Evolutionary conservation across 208 protist genomes (phyloP).

Genomic region (Acanthamoeba comandoni): DNA sequence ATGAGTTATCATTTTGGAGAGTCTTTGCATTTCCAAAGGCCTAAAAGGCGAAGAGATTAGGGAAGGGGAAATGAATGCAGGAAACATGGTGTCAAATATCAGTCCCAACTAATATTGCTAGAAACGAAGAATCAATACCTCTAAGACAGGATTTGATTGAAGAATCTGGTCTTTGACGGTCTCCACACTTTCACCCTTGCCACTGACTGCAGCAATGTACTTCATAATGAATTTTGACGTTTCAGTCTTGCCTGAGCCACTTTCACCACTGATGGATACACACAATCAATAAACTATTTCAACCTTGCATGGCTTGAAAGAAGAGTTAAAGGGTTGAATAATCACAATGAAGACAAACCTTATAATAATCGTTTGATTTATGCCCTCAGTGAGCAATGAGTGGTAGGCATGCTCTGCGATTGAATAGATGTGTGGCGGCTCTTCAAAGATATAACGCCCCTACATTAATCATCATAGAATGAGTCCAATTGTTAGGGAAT

Average conservation of each 20-base stretch:
- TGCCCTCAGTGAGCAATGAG: slow-evolving; percentile 90
- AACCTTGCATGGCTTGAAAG: not conserved
- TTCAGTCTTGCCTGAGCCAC: slow-evolving; percentile 96
- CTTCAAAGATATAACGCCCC: slow-evolving; percentile 74
- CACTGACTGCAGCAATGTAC: slow-evolving; percentile 93
- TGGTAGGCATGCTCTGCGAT: slow-evolving; percentile 92
- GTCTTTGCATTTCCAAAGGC: slow-evolving; percentile 85
- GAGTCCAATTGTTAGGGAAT: not conserved
- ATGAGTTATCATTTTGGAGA: slow-evolving; percentile 88
- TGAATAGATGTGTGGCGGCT: slow-evolving; percentile 89
- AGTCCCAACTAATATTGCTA: too few relatives aligned
- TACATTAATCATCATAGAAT: not conserved
- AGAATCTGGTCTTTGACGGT: slow-evolving; percentile 94
- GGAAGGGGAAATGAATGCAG: too few relatives aligned
- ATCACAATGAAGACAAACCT: slow-evolving; percentile 76
- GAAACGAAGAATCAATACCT: too few relatives aligned
- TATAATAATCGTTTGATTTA: slow-evolving; percentile 94
- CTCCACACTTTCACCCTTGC: slow-evolving; percentile 90
- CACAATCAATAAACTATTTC: not conserved
- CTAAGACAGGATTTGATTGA: slow-evolving; percentile 78
- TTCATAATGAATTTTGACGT: slow-evolving; percentile 95
- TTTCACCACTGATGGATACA: slow-evolving; percentile 90
- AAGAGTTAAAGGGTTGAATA: not conserved
- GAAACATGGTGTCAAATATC: too few relatives aligned
- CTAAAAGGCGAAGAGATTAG: slow-evolving; percentile 6